Evolutionary conservation across 768 basidiomycete genomes (phyloP), one percentile per base, ranked within the genome.

Genomic region (Boletellus ananas): DNA sequence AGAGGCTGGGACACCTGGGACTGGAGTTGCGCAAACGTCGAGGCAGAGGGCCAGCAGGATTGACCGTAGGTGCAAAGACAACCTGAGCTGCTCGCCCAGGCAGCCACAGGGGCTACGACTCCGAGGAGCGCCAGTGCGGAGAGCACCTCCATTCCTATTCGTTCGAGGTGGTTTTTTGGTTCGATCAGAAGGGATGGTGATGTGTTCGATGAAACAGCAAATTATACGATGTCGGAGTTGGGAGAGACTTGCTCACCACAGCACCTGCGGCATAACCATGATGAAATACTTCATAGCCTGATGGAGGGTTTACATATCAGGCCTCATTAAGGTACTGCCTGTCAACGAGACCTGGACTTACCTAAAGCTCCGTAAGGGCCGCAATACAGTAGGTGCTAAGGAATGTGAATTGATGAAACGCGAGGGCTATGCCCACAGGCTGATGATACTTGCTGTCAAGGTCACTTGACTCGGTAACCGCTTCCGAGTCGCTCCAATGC

Each of bases 31-130:
- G 47, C n/a, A 39, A 59, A 59, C 1, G 43, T 39, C 10, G 48
- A 36, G 1, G 50, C 38, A n/a, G 56, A 50, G 3, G 58, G 58
- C 58, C 56, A 59, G 41, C 56, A 58, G 8, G 56, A 39, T 42
- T 58, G 49, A 12, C 45, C 44, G 29, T 43, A 51, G 8, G 61
- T 58, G 12, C 57, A 59, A 12, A 58, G 47, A 47, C 56, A 59
- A 0, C 56, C 43, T 9, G 44, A 51, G 21, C 31, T 47, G 17
- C 21, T 27, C 4, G 34, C 49, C 27, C 20, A 27, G 17, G 34
- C 47, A 14, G 31, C 11, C 23, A 39, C 6, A 14, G 40, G 23
- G 13, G n/a, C 8, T 6, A 16, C 36, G 13, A 44, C 7, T 37
- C 18, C 37, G 11, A 34, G 41, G n/a, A 53, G 18, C 12, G 23